Conservation (phyloP, 139 green algal genomes). For the Coelastrella sp. region DNA sequence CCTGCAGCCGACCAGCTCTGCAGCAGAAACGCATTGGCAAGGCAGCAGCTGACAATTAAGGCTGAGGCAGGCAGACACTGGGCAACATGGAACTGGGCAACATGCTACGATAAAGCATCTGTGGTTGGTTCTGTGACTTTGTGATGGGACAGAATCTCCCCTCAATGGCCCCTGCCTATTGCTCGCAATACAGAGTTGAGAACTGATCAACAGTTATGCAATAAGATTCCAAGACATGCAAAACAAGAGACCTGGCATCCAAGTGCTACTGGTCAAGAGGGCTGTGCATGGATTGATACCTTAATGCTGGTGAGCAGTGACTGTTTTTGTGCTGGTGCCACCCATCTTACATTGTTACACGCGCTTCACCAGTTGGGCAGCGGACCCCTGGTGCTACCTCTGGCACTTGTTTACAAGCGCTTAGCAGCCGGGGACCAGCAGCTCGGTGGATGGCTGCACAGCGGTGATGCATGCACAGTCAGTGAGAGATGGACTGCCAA, state of each 20-base stretch:
- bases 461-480: not conserved
- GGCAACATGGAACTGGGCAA: not conserved
- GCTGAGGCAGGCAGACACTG: not conserved
- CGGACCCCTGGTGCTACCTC: constrained; percentile 69
- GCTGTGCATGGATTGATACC: too few species aligned
- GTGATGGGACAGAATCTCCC: too few species aligned
- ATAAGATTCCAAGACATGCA: too few species aligned
- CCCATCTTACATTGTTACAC: constrained; percentile 66
- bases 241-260: too few species aligned
- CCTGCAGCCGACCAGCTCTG: constrained; percentile 77
- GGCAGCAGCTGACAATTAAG: not conserved
- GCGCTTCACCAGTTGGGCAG: constrained; percentile 85
- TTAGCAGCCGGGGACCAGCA: constrained; percentile 77
- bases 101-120: not conserved
- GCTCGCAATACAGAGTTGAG: too few species aligned
- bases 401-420: constrained; percentile 73
- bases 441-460: constrained; percentile 85
- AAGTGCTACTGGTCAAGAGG: too few species aligned
- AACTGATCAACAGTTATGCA: too few species aligned
- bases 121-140: too few species aligned
- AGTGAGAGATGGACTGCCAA: too few species aligned
- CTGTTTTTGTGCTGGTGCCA: not conserved
- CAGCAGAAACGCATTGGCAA: not conserved
- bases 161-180: too few species aligned
- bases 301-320: not conserved